Base-by-base conservation (phyloP, 768 basidiomycete species). In the Amanita pseudoporphyria region DNA sequence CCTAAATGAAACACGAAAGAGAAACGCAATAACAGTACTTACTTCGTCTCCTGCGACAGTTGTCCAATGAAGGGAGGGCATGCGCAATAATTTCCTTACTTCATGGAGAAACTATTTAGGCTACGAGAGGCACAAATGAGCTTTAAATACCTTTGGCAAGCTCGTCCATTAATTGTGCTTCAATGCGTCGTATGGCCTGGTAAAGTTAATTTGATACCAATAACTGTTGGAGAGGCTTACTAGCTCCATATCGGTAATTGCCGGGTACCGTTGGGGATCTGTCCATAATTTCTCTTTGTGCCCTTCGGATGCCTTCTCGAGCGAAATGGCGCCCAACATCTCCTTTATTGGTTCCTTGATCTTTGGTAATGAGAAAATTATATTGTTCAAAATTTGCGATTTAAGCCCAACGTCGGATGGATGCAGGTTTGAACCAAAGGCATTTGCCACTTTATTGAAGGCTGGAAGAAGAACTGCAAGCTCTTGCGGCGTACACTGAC, bases 401-500 rank as follows among this genome's bases (percentile, higher is more conserved):
- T 72, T 71, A 58, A 92, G 84, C 5, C 79, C 78, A 38, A 71
- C 73, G 19, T 72, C 67, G 2, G 68, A 58, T 16, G 65, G 67
- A n/a, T 60, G 58, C 1, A 71, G 64, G 9, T 77, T 64, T 13
- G 61, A 62, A 7, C 74, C 70, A 54, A 90, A 92, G 1, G 84
- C 75, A 21, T 64, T 65, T 0, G 78, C 83, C 39, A 96, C 71
- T 46, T 79, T 82, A 33, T 76, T 68, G 55, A 97, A 86, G 3
- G 89, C 87, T 5, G 78, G 72, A 5, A 98, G 73, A 13, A 97
- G 69, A 5, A 78, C 62, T 0, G 81, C 76, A 10, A 97, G 73
- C 60, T 99, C 95, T 59, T 81, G 73, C 0, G 94, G 87, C 1
- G 84, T 84, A 46, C 89, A 92, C 84, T 89, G 55, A 35, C 22